Percentiles rank a stretch among this genome's conserved stretches.
Evolutionary conservation across 1,139 yeast species (phyloP).

Genomic region (Magnusiomyces paraingens): DNA sequence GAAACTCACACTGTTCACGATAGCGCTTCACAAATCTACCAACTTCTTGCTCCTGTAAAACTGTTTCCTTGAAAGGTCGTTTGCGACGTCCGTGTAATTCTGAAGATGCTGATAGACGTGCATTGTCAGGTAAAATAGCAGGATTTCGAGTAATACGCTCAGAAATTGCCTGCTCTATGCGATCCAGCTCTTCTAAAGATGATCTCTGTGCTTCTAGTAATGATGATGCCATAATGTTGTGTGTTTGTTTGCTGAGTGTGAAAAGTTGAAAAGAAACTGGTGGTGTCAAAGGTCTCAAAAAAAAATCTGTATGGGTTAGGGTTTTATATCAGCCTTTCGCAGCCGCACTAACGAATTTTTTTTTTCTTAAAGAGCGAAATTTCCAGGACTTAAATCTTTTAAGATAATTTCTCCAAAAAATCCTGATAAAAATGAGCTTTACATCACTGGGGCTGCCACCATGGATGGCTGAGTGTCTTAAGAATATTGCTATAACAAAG

Average conservation of each 20-base stretch:
- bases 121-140: conserved; percentile 36
- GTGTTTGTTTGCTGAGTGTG: background rate
- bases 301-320: background rate
- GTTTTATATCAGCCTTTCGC: background rate
- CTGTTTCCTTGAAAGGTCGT: conserved; percentile 39
- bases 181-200: conserved; percentile 48
- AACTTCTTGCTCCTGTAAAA: conserved; percentile 67
- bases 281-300: background rate
- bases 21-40: conserved; percentile 46
- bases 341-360: background rate
- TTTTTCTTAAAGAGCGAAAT: background rate
- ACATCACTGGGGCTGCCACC: conserved; percentile 66
- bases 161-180: conserved; percentile 49
- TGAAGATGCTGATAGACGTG: conserved; percentile 22
- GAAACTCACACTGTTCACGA: conserved; percentile 33
- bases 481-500: conserved; percentile 69
- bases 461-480: conserved; percentile 80
- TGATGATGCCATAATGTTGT: conserved; percentile 12
- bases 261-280: conserved; percentile 2
- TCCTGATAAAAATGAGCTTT: conserved; percentile 36
- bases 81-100: conserved; percentile 31
- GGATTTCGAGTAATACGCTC: conserved; percentile 47
- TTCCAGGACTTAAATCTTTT: background rate
- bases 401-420: background rate
- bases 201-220: conserved; percentile 36